Percentiles rank a stretch among this genome's conserved stretches.
phyloP scores from a whole-genome alignment of 2,329 filamentous ascomycete genomes.

The Graphilbum ipis-grandicollis region DNA sequence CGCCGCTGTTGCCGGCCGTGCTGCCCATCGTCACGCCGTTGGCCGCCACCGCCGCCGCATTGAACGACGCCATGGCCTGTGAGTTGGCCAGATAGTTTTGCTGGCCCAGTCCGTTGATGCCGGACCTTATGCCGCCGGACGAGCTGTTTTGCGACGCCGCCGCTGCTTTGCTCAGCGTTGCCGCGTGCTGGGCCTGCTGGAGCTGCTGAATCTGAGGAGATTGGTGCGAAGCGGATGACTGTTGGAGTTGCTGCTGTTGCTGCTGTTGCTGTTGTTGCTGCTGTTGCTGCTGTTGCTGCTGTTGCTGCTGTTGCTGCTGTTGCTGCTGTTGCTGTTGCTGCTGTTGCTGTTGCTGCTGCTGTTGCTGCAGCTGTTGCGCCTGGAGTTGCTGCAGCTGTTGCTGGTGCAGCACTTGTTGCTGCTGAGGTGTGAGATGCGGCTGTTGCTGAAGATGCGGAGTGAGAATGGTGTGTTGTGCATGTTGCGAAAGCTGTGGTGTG shows the following conservation, averaged over 20 bases:
- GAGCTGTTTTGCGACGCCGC: constrained; percentile 14
- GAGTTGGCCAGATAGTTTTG: constrained; percentile 34
- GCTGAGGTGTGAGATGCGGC: constrained; percentile 9
- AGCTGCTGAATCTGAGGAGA: constrained; percentile 10
- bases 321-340: constrained; percentile 21
- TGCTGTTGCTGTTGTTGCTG: constrained; percentile 9
- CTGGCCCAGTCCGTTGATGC: constrained; percentile 27
- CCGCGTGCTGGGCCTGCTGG: constrained; percentile 18
- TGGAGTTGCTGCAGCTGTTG: constrained; percentile 5
- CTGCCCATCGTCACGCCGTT: constrained; percentile 26
- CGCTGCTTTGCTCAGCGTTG: background rate
- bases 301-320: constrained; percentile 29
- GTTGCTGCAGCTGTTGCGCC: constrained; percentile 24
- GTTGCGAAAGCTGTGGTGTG: constrained; percentile 12
- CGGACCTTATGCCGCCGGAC: constrained; percentile 15
- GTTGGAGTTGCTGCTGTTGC: constrained; percentile 11
- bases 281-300: constrained; percentile 25
- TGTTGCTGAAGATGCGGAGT: constrained; percentile 14
- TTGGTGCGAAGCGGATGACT: constrained; percentile 17
- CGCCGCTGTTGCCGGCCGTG: constrained; percentile 23
- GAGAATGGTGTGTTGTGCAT: constrained; percentile 22
- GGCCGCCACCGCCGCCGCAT: constrained; percentile 20
- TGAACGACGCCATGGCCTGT: constrained; percentile 35
- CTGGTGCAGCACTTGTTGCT: constrained; percentile 3
- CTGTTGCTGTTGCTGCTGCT: constrained; percentile 27